Conservation (phyloP, 257 asterid species). For the Thymus quinquecostatus region DNA sequence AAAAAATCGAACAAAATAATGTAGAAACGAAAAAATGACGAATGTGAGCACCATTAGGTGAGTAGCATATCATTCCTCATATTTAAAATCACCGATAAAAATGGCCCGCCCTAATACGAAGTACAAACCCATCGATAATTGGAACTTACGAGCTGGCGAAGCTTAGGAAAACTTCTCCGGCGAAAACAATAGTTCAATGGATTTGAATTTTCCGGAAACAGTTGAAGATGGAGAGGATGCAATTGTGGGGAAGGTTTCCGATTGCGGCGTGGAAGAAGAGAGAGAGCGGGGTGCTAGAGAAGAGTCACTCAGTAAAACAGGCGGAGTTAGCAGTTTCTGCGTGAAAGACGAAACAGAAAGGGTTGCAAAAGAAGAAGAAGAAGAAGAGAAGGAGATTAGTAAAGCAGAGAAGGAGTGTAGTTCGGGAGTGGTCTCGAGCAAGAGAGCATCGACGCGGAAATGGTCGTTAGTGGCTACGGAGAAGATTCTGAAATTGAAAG, state of each 20-base stretch:
- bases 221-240: neutral
- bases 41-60: too few species aligned
- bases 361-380: constrained; percentile 28
- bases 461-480: constrained; percentile 36
- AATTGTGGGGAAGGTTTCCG: neutral
- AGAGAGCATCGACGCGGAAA: constrained; percentile 40
- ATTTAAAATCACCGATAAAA: too few species aligned
- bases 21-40: too few species aligned
- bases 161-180: too few species aligned
- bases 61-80: too few species aligned
- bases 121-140: too few species aligned
- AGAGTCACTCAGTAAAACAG: constrained; percentile 25
- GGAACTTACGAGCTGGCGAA: too few species aligned
- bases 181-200: neutral
- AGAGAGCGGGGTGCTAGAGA: neutral
- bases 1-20: too few species aligned
- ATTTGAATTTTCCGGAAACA: constrained; percentile 16
- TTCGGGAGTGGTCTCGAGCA: constrained; percentile 14
- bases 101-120: too few species aligned
- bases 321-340: neutral
- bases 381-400: constrained; percentile 25
- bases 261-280: neutral
- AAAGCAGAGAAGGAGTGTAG: constrained; percentile 22
- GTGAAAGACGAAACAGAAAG: constrained; percentile 8
- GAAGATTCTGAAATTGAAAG: constrained; percentile 39